A percentile compares a stretch with the other conserved stretches of the same genome.
Conservation (phyloP, 176 grass and related monocot species). For the Musa acuminata region DNA sequence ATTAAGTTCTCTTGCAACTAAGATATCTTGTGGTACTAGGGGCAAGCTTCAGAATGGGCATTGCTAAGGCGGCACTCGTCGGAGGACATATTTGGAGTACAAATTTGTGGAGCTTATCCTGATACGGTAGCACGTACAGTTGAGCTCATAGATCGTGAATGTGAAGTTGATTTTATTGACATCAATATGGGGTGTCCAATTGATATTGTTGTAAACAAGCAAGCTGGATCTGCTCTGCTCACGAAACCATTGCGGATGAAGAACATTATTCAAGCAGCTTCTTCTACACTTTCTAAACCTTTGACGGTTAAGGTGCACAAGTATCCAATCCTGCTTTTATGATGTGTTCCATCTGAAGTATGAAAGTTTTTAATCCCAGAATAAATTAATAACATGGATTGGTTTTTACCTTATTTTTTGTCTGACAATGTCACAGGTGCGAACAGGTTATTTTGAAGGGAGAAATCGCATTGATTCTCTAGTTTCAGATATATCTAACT, state of each 20-base stretch:
- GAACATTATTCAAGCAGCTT: slow-evolving; percentile 69
- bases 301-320: slow-evolving; percentile 74
- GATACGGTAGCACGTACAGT: slow-evolving; percentile 66
- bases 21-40: slow-evolving; percentile 22
- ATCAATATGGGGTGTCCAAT: slow-evolving; percentile 99
- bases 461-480: slow-evolving; percentile 83
- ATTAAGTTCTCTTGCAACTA: not conserved
- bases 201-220: slow-evolving; percentile 76
- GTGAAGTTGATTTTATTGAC: slow-evolving; percentile 75
- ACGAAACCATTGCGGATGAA: slow-evolving; percentile 80
- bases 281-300: slow-evolving; percentile 43
- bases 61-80: slow-evolving; percentile 72
- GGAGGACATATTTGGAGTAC: slow-evolving; percentile 86
- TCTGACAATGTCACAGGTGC: slow-evolving; percentile 41
- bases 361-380: not conserved
- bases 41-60: slow-evolving; percentile 96
- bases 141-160: slow-evolving; percentile 79
- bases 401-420: not conserved
- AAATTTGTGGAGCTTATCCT: slow-evolving; percentile 88
- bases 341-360: not conserved
- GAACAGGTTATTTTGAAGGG: slow-evolving; percentile 94
- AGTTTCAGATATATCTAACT: slow-evolving; percentile 65
- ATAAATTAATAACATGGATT: not conserved
- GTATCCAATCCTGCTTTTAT: not conserved
- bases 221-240: slow-evolving; percentile 81